Base-by-base conservation (phyloP, 371 early-diverging fungal species). In the Mucor saturninus region DNA sequence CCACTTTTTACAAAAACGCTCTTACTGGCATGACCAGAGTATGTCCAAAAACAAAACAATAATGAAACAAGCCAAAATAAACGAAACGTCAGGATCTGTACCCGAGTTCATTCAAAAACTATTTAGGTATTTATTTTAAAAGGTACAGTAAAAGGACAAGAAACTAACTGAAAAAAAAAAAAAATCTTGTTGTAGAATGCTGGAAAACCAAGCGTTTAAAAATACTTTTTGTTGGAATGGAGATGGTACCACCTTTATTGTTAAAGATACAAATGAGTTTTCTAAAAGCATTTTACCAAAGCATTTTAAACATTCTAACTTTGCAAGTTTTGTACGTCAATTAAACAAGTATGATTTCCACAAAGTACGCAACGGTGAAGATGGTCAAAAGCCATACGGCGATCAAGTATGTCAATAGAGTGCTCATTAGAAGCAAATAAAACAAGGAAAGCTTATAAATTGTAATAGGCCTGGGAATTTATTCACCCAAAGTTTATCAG, bases 331-430 rank as follows among this genome's bases (percentile, higher is more conserved):
- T 83, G 93, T 97, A 15, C 87, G 98, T 35, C 98, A 98, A 69
- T 84, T 98, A 4, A 98, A 98, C 80, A 98, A 94, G 77, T 98
- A 98, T 65, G 98, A 92, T 62, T 97, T 98, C 73, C 93, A 95
- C 80, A 95, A 95, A 79, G 84, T 94, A 35, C 66, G 86, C 40
- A 80, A 76, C 39, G 74, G 76, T 2, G 89, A 88, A 15, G 87
- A 89, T 45, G 72, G 75, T 7, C 79, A 69, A 5, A 75, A 74
- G 60, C 69, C 77, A 3, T 85, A 89, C 63, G 89, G 89, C 4
- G 89, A 89, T 43, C 86, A 86, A 74, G 88, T 86, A 71, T 26
- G 21, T 28, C n/a, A 4, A 6, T 31, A 9, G 43, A 14, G 43
- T 4, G 43, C 21, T 21, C 21, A 21, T 21, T 21, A 21, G 21